Percentiles rank a stretch among this genome's conserved stretches.
These are phyloP conservation scores for Salvia sclarea DNA, from an alignment of 305 asterid species.

Conservation along the genomic window DNA sequence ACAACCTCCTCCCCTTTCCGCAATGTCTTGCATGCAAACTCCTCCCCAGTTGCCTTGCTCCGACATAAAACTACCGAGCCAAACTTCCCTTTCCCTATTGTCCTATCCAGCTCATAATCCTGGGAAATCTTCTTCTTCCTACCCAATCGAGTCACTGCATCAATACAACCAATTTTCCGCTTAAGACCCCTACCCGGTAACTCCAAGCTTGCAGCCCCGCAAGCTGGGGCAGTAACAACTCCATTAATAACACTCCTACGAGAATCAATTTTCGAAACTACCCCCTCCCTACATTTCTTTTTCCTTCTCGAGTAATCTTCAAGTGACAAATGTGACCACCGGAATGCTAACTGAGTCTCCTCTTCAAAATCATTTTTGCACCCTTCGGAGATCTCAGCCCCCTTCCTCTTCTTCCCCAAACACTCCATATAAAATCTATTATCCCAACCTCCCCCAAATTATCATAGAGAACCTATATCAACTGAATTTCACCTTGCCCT, in stretches of 20 bases:
- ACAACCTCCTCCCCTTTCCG: slow-evolving; percentile 81
- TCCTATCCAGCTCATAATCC: slow-evolving; percentile 57
- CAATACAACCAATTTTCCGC: slow-evolving; percentile 88
- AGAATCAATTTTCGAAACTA: slow-evolving; percentile 41
- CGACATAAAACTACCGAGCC: slow-evolving; percentile 73
- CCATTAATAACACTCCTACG: slow-evolving; percentile 56
- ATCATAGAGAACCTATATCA: slow-evolving; percentile 33
- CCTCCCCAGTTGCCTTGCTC: slow-evolving; percentile 70
- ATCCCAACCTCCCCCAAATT: slow-evolving; percentile 19
- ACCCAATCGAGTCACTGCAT: slow-evolving; percentile 68
- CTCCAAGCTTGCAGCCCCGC: slow-evolving; percentile 52
- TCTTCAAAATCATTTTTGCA: slow-evolving; percentile 38
- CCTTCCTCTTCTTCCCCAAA: slow-evolving; percentile 82
- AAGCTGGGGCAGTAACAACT: slow-evolving; percentile 75
- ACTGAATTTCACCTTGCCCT: slow-evolving; percentile 17
- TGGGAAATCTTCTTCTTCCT: slow-evolving; percentile 80
- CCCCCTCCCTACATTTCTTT: slow-evolving; percentile 71
- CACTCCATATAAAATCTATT: slow-evolving; percentile 55
- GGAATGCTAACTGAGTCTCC: slow-evolving; percentile 39
- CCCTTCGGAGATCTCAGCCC: slow-evolving; percentile 50
- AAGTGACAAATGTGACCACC: slow-evolving; percentile 67
- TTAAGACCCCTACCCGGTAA: slow-evolving; percentile 72
- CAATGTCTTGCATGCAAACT: slow-evolving; percentile 81
- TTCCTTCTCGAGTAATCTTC: slow-evolving; percentile 73
- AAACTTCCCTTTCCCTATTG: slow-evolving; percentile 73